Evolutionary conservation across 495 filamentous ascomycete species (phyloP).

Genomic region (Amphirosellinia nigrospora): DNA sequence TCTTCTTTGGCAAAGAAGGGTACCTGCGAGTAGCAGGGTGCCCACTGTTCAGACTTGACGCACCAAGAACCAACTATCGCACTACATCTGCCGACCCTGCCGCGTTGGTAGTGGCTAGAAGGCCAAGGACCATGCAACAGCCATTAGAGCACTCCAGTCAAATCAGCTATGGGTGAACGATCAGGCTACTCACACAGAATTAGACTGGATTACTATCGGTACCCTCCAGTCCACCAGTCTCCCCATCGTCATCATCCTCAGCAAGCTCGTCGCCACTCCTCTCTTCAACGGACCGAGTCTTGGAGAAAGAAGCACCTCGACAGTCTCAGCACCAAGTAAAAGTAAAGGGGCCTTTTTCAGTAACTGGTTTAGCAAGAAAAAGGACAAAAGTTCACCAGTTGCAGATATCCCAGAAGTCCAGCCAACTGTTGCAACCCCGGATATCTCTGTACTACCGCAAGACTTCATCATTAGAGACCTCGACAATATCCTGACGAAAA

Average conservation of each 20-base stretch:
- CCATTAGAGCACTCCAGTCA: conserved; percentile 41
- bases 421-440: not conserved
- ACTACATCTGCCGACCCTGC: conserved; percentile 40
- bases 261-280: not conserved
- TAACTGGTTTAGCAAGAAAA: conserved; percentile 31
- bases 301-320: conserved; percentile 23
- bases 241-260: conserved; percentile 25
- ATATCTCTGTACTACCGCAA: conserved; percentile 18
- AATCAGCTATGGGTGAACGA: conserved; percentile 40
- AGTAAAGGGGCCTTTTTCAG: conserved; percentile 27
- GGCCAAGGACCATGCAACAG: conserved; percentile 31
- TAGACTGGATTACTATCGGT: conserved; percentile 43
- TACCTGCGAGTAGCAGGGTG: not conserved
- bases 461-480: conserved; percentile 31
- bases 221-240: conserved; percentile 8
- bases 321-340: conserved; percentile 26
- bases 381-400: conserved; percentile 18
- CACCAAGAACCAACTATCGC: conserved; percentile 31
- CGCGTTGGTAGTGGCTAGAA: conserved; percentile 35
- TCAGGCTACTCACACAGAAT: conserved; percentile 18
- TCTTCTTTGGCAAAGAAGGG: conserved; percentile 6
- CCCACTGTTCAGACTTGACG: conserved; percentile 35
- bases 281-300: conserved; percentile 26
- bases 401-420: not conserved
- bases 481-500: conserved; percentile 29